These are phyloP conservation scores for Wickerhamiella cacticola DNA, from an alignment of 805 yeast genomes.

Conservation along the genomic window DNA sequence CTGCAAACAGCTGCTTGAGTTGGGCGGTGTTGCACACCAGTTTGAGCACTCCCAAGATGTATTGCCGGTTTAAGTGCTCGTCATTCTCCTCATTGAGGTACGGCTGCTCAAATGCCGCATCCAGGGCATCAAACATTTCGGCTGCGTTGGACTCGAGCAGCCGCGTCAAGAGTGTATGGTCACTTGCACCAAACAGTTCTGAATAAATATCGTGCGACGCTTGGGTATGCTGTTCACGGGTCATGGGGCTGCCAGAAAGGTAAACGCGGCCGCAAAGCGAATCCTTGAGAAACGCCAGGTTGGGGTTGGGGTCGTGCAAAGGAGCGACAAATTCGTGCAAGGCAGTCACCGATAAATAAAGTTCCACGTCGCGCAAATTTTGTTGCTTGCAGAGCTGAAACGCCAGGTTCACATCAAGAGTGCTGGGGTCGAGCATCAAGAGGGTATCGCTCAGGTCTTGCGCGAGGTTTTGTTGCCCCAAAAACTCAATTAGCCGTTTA, in stretches of 20 bases:
- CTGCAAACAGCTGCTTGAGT: constrained; percentile 36
- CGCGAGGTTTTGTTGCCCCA: neutral
- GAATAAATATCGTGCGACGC: constrained; percentile 39
- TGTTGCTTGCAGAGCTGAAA: constrained; percentile 47
- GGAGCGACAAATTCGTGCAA: constrained; percentile 50
- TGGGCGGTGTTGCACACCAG: constrained; percentile 7
- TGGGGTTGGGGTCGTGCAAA: constrained; percentile 26
- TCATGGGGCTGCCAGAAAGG: constrained; percentile 49
- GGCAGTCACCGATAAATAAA: constrained; percentile 60
- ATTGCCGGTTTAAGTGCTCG: constrained; percentile 21
- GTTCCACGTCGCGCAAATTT: constrained; percentile 47
- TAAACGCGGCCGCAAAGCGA: constrained; percentile 66
- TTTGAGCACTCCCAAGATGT: neutral
- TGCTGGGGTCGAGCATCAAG: constrained; percentile 52
- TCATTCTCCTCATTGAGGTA: constrained; percentile 47
- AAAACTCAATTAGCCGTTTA: constrained; percentile 42
- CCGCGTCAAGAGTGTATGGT: constrained; percentile 8
- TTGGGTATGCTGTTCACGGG: constrained; percentile 26
- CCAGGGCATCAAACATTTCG: constrained; percentile 53
- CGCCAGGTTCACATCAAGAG: constrained; percentile 69
- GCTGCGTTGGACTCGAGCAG: constrained; percentile 13
- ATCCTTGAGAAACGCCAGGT: constrained; percentile 55
- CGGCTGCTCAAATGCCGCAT: constrained; percentile 76
- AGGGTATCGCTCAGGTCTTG: constrained; percentile 47
- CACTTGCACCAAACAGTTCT: constrained; percentile 41